phyloP scores from a whole-genome alignment of 176 grass and related monocot species.

The Luzula sylvatica region DNA sequence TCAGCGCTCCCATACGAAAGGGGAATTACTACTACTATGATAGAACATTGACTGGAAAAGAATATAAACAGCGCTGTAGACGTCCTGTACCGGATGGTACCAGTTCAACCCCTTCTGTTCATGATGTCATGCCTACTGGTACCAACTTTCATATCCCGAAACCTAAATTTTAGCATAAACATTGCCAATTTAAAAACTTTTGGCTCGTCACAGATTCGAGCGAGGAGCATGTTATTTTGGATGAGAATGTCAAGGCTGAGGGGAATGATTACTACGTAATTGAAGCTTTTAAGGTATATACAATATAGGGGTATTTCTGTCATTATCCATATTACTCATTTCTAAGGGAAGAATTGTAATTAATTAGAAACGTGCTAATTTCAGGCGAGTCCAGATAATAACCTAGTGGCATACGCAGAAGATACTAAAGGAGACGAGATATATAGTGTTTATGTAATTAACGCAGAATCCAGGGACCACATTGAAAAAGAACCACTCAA shows the following conservation, averaged over 20 bases:
- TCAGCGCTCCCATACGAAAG: slow-evolving; percentile 37
- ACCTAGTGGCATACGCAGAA: slow-evolving; percentile 73
- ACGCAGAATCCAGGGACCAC: slow-evolving; percentile 42
- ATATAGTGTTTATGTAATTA: slow-evolving; percentile 71
- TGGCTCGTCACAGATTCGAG: slow-evolving; percentile 19
- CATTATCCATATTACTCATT: neutral
- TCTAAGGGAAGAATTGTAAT: neutral
- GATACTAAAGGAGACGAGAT: slow-evolving; percentile 88
- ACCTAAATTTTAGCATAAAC: too few species aligned
- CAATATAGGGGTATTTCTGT: slow-evolving; percentile 9
- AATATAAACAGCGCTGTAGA: slow-evolving; percentile 72
- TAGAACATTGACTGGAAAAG: slow-evolving; percentile 64
- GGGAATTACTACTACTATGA: slow-evolving; percentile 67
- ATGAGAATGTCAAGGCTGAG: slow-evolving; percentile 77
- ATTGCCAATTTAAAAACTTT: too few species aligned
- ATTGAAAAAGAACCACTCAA: slow-evolving; percentile 45
- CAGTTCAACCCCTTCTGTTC: slow-evolving; percentile 33
- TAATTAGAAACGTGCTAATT: neutral
- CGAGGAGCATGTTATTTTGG: slow-evolving; percentile 68
- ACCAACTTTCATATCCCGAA: too few species aligned
- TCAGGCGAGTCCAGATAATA: slow-evolving; percentile 78
- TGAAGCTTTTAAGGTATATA: slow-evolving; percentile 49
- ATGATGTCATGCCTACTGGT: slow-evolving; percentile 60
- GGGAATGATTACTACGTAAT: slow-evolving; percentile 70
- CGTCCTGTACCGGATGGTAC: slow-evolving; percentile 25